Conservation (phyloP, 257 asterid genomes). For the Ligustrum vulgare region DNA sequence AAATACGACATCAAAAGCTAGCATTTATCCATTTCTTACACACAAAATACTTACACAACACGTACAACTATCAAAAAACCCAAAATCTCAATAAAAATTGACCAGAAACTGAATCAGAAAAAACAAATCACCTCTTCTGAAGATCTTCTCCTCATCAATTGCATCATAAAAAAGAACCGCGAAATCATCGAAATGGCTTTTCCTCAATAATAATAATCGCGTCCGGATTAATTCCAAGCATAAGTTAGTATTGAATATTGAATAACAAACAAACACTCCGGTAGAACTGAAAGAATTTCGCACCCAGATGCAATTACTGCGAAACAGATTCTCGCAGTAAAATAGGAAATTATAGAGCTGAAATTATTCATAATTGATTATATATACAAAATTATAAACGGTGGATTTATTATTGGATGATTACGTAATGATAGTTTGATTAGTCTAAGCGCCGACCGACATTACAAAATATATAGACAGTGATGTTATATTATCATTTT, state of each 20-base stretch:
- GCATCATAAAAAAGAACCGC: background rate
- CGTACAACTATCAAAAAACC: background rate
- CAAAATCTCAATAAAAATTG: background rate
- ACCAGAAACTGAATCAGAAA: background rate
- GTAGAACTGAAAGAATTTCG: background rate
- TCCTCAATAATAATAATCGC: background rate
- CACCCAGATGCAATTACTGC: background rate
- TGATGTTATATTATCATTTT: background rate
- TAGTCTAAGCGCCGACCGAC: background rate
- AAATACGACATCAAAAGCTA: background rate
- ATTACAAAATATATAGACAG: slow-evolving; percentile 22
- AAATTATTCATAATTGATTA: background rate
- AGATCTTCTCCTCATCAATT: background rate
- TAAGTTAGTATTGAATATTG: background rate
- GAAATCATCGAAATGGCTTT: background rate
- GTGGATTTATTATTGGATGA: background rate
- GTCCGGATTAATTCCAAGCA: background rate
- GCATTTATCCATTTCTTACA: background rate
- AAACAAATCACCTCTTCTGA: background rate
- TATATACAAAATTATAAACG: background rate
- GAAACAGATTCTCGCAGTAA: background rate
- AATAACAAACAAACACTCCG: background rate
- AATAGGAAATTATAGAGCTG: background rate
- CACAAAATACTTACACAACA: background rate
- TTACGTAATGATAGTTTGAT: background rate